Conservation (phyloP, 2,329 filamentous ascomycete species). For the Paraphaeosphaeria minitans region DNA sequence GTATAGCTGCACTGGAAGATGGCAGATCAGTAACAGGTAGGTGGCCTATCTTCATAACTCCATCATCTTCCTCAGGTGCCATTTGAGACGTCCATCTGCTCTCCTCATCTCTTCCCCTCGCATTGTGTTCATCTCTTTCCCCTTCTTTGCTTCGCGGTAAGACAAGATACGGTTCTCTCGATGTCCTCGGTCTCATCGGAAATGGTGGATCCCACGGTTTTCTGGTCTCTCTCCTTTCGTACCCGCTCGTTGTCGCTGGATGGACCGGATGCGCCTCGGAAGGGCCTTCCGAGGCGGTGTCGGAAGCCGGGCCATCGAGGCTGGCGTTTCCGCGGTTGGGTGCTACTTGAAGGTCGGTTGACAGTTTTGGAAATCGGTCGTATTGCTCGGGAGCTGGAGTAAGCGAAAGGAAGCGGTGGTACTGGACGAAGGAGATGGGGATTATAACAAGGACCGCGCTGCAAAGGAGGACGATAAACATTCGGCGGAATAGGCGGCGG, state of each 20-base stretch:
- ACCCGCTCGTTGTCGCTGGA: not conserved
- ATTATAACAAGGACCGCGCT: constrained; percentile 28
- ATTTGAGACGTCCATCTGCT: not conserved
- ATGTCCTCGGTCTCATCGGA: constrained; percentile 11
- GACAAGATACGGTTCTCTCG: constrained; percentile 8
- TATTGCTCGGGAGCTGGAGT: not conserved
- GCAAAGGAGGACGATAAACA: constrained; percentile 24
- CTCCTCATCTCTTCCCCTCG: not conserved
- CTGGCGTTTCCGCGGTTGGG: not conserved
- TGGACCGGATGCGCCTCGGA: not conserved
- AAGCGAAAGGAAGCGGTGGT: constrained; percentile 16
- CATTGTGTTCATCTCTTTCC: not conserved
- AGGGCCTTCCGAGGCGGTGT: not conserved
- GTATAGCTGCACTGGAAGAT: not conserved
- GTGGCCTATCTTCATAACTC: not conserved
- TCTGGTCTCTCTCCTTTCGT: constrained; percentile 8
- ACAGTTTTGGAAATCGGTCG: not conserved
- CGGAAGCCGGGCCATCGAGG: not conserved
- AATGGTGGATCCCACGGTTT: constrained; percentile 39
- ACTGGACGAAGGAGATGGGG: constrained; percentile 29
- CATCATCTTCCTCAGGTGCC: not conserved
- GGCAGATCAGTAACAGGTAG: not conserved
- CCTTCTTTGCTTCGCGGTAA: not conserved
- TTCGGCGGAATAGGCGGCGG: not conserved
- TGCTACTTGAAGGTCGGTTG: not conserved